phyloP scores from a whole-genome alignment of 1,284 basidiomycete species.

The Tranzscheliella williamsii region DNA sequence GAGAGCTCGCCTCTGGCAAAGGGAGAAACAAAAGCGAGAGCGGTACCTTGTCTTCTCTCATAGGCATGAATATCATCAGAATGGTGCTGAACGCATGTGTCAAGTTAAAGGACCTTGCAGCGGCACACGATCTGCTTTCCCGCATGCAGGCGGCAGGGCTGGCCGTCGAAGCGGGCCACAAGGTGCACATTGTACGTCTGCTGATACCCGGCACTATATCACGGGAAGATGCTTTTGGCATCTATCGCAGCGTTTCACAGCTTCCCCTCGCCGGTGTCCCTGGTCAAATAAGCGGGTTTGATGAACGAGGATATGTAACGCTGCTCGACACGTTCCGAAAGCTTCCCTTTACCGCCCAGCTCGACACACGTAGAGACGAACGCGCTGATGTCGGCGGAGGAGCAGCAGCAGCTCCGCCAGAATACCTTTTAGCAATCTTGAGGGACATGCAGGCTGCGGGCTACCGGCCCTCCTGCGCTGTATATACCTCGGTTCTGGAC shows the following conservation, averaged over 20 bases:
- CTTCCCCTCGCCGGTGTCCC: conserved; percentile 2
- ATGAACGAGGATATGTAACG: conserved; percentile 10
- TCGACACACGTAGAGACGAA: neutral
- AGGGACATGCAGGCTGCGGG: conserved; percentile 78
- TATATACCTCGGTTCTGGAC: conserved; percentile 75
- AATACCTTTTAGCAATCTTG: conserved; percentile 76
- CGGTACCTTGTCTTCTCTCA: neutral
- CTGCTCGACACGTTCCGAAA: conserved; percentile 11
- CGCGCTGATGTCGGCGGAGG: neutral
- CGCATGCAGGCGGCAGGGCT: conserved; percentile 13
- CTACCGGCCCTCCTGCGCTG: conserved; percentile 67
- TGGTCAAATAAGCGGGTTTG: neutral
- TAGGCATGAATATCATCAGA: conserved; percentile 11
- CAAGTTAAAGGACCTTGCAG: conserved; percentile 19
- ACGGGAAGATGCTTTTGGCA: conserved; percentile 25
- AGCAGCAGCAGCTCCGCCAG: conserved; percentile 64
- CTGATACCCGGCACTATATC: conserved; percentile 26
- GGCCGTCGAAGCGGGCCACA: conserved; percentile 4
- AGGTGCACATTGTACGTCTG: conserved; percentile 7
- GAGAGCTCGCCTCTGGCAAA: neutral
- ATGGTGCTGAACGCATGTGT: conserved; percentile 39
- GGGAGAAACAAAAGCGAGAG: neutral
- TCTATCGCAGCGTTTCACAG: conserved; percentile 22
- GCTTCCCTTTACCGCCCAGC: conserved; percentile 6
- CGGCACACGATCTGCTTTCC: conserved; percentile 17